These are phyloP conservation scores for Hypoxylon sp. DNA, from an alignment of 2,329 filamentous ascomycete genomes.

Conservation along the genomic window DNA sequence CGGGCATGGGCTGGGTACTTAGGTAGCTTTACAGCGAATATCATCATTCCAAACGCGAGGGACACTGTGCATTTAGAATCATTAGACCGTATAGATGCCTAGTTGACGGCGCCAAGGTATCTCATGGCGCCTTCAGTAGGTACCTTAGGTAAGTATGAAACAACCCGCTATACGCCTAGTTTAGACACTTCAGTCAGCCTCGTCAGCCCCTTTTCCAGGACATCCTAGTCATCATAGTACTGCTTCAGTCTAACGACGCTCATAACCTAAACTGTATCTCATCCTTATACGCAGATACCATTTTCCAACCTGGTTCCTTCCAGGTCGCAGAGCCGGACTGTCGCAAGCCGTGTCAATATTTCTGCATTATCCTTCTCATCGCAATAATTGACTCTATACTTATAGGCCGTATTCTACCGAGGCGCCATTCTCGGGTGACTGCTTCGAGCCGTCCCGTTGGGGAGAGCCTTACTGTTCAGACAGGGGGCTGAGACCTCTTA, in stretches of 20 bases:
- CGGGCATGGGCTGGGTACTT: too few species aligned
- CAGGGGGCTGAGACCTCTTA: background rate
- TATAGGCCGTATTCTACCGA: background rate
- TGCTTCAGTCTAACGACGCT: background rate
- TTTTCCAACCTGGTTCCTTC: background rate
- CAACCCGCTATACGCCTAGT: conserved; percentile 7
- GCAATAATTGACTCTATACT: background rate
- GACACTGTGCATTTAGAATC: background rate
- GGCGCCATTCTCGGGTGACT: conserved; percentile 19
- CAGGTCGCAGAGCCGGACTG: conserved; percentile 9
- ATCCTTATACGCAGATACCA: background rate
- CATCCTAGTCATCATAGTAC: background rate
- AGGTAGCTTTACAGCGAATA: conserved; percentile 2
- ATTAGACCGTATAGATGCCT: background rate
- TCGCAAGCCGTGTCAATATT: conserved; percentile 13
- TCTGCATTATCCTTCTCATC: background rate
- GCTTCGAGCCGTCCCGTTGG: conserved; percentile 31
- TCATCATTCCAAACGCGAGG: conserved; percentile 10
- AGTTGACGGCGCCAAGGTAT: conserved; percentile 2
- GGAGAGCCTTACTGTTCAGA: background rate
- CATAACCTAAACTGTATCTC: background rate
- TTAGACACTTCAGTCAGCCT: conserved; percentile 10
- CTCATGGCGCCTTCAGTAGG: background rate
- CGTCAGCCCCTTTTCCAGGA: background rate
- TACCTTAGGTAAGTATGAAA: background rate